A percentile compares a stretch with the other conserved stretches of the same genome.
Conservation (phyloP, 352 stramenopile species). For the Pythium dissimile region DNA sequence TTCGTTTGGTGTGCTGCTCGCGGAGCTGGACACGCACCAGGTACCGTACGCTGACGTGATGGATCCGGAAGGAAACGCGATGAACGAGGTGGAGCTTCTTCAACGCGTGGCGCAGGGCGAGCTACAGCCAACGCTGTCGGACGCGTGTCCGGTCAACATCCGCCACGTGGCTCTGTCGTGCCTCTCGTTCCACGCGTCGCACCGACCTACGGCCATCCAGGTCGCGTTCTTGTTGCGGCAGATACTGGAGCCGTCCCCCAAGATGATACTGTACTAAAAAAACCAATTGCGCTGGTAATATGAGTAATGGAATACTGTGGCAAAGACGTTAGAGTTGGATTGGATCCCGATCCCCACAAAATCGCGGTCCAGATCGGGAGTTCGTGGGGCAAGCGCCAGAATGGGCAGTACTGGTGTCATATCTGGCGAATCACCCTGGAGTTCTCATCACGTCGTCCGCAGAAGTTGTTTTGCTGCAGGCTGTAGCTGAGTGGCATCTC, state of each 20-base stretch:
- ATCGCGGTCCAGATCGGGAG: too few species aligned
- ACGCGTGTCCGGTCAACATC: constrained; percentile 36
- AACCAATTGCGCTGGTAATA: background rate
- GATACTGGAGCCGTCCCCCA: background rate
- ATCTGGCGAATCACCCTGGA: too few species aligned
- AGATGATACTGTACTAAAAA: background rate
- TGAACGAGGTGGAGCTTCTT: constrained; percentile 46
- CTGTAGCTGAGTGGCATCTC: too few species aligned
- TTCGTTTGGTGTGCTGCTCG: constrained; percentile 42
- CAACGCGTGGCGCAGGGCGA: constrained; percentile 47
- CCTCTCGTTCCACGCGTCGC: constrained; percentile 30
- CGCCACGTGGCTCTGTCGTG: constrained; percentile 37
- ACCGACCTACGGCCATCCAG: constrained; percentile 45
- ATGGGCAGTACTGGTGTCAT: too few species aligned
- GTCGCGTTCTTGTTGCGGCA: constrained; percentile 42
- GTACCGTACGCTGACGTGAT: constrained; percentile 28
- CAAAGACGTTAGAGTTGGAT: background rate
- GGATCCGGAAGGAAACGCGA: constrained; percentile 22
- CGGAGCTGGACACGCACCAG: constrained; percentile 52
- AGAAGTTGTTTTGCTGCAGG: too few species aligned
- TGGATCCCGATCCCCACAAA: background rate
- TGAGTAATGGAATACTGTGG: background rate
- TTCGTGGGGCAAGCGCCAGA: too few species aligned
- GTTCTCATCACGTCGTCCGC: too few species aligned
- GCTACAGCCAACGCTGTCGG: constrained; percentile 37